Evolutionary conservation across 2,329 filamentous ascomycete genomes (phyloP), one percentile per base, ranked within the genome.

Genomic region (Leptographium wingfieldii): DNA sequence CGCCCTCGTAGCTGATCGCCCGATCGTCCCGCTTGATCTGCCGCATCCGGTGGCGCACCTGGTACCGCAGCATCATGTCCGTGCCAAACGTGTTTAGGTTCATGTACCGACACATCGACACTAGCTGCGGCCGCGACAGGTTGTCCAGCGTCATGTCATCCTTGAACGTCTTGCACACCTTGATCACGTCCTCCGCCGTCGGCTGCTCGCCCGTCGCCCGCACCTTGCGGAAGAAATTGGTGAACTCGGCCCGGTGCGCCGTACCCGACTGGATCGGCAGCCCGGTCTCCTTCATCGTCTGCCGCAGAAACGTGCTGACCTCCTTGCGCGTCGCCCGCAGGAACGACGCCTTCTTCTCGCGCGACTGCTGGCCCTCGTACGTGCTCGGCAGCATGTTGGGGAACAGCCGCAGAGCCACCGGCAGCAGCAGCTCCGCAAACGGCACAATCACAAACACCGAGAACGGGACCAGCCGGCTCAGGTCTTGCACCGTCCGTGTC

Each of bases 1-100:
- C 87, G 40, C 94, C 92, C 74, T 99, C 94, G 69, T 87, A 96
- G 71, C 85, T 88, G 70, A 99, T 99, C 64, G 92, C 91, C 66
- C 86, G 86, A 75, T 99, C 94, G 69, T 99, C 94, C 64, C 92
- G 87, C 84, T 99, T 99, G 80, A 97, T 97, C 75, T 99, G 94
- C 68, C 92, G 85, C 94, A 99, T 99, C 64, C 92, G 89, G 75
- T 97, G 92, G 61, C 94, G 90, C 68, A 99, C 85, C 72, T 95
- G 91, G 76, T 99, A 99, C 59, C 94, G 89, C 57, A 99, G 85
- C 88, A 99, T 95, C 73, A 91, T 90, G 74, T 99, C 94, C 27
- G 94, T 97, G 65, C 94, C 94, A 68, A 97, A 96, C 0, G 91
- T 92, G 76, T 92, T 94, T 60, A 99, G 82, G 74, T 95, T 96